phyloP scores from a whole-genome alignment of 805 yeast species.

The Maudiozyma serrabonitensis region DNA sequence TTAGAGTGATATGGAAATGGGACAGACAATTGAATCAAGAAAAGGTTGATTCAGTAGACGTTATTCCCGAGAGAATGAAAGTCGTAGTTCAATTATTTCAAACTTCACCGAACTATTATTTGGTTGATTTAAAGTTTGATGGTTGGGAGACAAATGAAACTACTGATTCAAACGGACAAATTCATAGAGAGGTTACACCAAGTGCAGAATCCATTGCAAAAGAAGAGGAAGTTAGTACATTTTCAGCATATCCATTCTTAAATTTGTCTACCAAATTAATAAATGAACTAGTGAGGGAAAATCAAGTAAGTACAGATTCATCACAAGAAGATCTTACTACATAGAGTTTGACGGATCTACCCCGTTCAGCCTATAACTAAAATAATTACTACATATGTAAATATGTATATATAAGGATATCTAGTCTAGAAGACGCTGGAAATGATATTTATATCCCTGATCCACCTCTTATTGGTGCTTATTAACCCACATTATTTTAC shows the following conservation, averaged over 20 bases:
- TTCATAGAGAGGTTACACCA: conserved; percentile 21
- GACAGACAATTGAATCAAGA: conserved; percentile 31
- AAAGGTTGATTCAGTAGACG: not conserved
- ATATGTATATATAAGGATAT: too few relatives aligned
- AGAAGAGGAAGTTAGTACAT: conserved; percentile 39
- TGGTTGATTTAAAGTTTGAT: conserved; percentile 94
- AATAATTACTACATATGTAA: too few relatives aligned
- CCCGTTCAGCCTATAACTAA: too few relatives aligned
- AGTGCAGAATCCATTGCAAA: conserved; percentile 49
- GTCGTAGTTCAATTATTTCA: conserved; percentile 95
- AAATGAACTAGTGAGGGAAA: conserved; percentile 76
- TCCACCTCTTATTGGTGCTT: too few relatives aligned
- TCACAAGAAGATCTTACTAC: not conserved
- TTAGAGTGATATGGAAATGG: conserved; percentile 90
- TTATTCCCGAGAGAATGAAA: conserved; percentile 70
- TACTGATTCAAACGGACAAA: conserved; percentile 20
- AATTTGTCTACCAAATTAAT: conserved; percentile 86
- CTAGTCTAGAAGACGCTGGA: too few relatives aligned
- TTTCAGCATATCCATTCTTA: conserved; percentile 89
- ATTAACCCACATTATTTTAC: too few relatives aligned
- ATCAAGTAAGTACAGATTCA: not conserved
- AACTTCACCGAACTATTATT: conserved; percentile 86
- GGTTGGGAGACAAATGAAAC: conserved; percentile 69
- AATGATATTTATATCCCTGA: too few relatives aligned
- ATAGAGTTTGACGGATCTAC: too few relatives aligned